Conservation (phyloP, 768 basidiomycete species). For the Chalciporus pseudorubinellus region DNA sequence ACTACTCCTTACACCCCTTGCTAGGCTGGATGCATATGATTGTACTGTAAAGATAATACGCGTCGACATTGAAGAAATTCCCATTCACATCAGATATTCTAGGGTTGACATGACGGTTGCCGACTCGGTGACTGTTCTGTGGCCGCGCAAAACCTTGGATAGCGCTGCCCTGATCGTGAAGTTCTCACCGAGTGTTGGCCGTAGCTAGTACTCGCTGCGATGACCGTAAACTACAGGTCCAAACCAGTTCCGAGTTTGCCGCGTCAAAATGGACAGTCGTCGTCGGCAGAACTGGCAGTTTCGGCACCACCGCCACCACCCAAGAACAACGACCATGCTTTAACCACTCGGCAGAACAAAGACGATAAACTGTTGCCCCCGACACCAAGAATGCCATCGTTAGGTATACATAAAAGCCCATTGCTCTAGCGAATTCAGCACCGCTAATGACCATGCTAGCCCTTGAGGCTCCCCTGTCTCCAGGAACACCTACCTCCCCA, state of each 20-base stretch:
- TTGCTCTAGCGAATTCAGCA: too few species aligned
- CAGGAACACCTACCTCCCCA: constrained; percentile 25
- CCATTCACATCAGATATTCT: background rate
- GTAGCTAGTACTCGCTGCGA: background rate
- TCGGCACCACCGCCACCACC: constrained; percentile 18
- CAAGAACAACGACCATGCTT: constrained; percentile 14
- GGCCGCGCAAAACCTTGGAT: background rate
- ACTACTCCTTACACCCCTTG: too few species aligned
- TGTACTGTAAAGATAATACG: too few species aligned
- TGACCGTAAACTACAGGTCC: background rate
- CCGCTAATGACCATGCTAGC: constrained; percentile 7
- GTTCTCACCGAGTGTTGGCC: background rate
- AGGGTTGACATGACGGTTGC: background rate
- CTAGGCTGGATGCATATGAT: background rate
- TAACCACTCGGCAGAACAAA: constrained; percentile 2
- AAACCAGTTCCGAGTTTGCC: constrained; percentile 30
- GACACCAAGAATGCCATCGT: constrained; percentile 18
- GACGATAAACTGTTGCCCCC: constrained; percentile 6
- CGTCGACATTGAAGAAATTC: background rate
- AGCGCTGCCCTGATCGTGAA: background rate
- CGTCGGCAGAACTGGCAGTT: constrained; percentile 8
- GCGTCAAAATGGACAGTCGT: constrained; percentile 29
- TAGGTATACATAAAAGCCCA: constrained; percentile 9
- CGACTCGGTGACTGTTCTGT: background rate
- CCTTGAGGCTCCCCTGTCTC: constrained; percentile 23